A percentile compares a stretch with the other conserved stretches of the same genome.
These are phyloP conservation scores for Rhynchospora tenuis DNA, from an alignment of 176 grass and related monocot species.

Conservation along the genomic window DNA sequence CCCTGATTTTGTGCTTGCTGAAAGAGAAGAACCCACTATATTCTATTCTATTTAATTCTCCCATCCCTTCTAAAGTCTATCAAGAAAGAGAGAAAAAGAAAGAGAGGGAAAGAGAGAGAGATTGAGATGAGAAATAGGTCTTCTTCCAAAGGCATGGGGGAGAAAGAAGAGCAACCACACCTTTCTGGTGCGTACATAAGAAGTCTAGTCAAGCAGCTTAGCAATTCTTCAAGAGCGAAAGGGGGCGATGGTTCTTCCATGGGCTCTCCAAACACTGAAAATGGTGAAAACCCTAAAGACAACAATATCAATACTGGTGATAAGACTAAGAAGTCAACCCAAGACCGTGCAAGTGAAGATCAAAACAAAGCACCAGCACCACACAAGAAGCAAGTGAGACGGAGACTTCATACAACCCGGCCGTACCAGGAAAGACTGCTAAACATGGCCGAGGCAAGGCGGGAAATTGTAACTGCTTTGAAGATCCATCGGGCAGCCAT, in stretches of 20 bases:
- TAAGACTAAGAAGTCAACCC: slow-evolving; percentile 36
- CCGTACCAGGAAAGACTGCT: slow-evolving; percentile 89
- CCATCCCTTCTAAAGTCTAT: slow-evolving; percentile 1
- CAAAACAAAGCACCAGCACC: slow-evolving; percentile 38
- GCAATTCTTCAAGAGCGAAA: slow-evolving; percentile 48
- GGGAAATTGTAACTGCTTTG: slow-evolving; percentile 89
- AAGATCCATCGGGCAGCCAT: slow-evolving; percentile 91
- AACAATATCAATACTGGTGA: slow-evolving; percentile 2
- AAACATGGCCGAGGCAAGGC: slow-evolving; percentile 94
- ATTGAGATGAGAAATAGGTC: slow-evolving; percentile 49
- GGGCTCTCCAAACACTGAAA: slow-evolving; percentile 8
- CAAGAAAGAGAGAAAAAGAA: background rate
- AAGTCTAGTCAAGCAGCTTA: slow-evolving; percentile 85
- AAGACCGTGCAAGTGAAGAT: slow-evolving; percentile 27
- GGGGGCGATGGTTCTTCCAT: slow-evolving; percentile 8
- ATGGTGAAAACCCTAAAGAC: slow-evolving; percentile 35
- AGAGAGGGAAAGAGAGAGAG: slow-evolving; percentile 24
- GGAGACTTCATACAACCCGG: slow-evolving; percentile 81
- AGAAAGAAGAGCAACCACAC: slow-evolving; percentile 55
- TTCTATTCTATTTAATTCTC: slow-evolving; percentile 11
- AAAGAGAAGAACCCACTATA: slow-evolving; percentile 34
- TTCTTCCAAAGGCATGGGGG: slow-evolving; percentile 47
- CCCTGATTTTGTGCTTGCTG: slow-evolving; percentile 32
- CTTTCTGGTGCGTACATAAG: slow-evolving; percentile 92
- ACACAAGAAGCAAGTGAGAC: slow-evolving; percentile 93